These are phyloP conservation scores for Globisporangium orthogonon DNA, from an alignment of 352 stramenopile genomes.

Conservation along the genomic window DNA sequence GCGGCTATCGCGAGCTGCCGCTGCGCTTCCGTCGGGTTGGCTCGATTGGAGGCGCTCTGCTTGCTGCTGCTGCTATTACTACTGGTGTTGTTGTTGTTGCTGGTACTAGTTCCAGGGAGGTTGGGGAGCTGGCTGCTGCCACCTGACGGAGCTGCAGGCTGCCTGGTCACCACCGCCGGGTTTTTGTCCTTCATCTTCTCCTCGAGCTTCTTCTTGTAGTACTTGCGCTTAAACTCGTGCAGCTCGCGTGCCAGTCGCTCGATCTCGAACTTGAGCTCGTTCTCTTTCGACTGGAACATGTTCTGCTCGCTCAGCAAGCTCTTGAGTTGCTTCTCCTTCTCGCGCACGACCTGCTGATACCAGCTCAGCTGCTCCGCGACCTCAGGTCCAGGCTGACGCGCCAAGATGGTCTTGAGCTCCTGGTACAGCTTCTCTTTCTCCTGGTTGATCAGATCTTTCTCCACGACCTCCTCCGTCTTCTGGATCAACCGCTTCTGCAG, in stretches of 20 bases:
- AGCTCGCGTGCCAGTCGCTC: constrained; percentile 89
- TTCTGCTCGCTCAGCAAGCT: constrained; percentile 96
- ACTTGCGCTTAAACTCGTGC: constrained; percentile 94
- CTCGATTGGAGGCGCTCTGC: constrained; percentile 1
- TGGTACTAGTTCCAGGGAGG: constrained; percentile 18
- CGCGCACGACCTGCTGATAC: constrained; percentile 93
- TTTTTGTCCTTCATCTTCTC: constrained; percentile 76
- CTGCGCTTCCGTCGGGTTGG: constrained; percentile 66
- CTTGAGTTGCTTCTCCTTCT: constrained; percentile 97
- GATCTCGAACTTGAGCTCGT: constrained; percentile 95
- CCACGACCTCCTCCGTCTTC: constrained; percentile 94
- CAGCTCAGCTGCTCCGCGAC: constrained; percentile 93
- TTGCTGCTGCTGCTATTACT: constrained; percentile 7
- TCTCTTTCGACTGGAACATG: constrained; percentile 93
- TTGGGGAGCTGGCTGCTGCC: constrained; percentile 22
- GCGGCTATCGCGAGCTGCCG: constrained; percentile 78
- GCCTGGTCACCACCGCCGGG: constrained; percentile 22
- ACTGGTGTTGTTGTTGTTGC: constrained; percentile 13
- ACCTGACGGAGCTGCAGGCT: background rate
- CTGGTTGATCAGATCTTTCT: constrained; percentile 93
- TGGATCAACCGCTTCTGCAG: constrained; percentile 93
- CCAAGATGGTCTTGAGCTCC: constrained; percentile 92
- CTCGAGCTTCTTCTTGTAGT: constrained; percentile 92
- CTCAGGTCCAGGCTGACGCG: constrained; percentile 91
- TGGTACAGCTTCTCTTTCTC: constrained; percentile 95